Base-by-base conservation (phyloP, 2,329 filamentous ascomycete genomes). In the Cercospora brassicicola region DNA sequence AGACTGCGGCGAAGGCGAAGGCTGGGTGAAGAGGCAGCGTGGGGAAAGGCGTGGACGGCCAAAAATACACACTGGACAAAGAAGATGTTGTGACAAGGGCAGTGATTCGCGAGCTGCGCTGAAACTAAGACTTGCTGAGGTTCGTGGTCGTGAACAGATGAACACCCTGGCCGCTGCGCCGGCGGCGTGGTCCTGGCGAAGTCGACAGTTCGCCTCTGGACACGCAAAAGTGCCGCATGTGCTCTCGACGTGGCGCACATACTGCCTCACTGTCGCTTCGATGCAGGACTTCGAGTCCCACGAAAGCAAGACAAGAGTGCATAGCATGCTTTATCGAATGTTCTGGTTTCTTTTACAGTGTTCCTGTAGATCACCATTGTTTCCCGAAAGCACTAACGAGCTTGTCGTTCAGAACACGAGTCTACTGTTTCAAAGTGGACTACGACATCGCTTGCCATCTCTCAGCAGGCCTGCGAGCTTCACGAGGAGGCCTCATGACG, bases 1-100 rank as follows among this genome's bases (percentile, higher is more conserved):
- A 80, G 65, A 75, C 76, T 45, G 73, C 76, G 20, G 73, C 75
- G 18, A 79, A 79, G 71, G 76, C 78, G 31, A 79, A 78, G 70
- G 74, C 76, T 26, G 59, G 65, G 10, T 68, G 65, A 69, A 48
- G 39, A 53, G n/a, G 39, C 7, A 20, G 33, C 13, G 15, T 11
- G 20, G 30, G n/a, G 11, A 55, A 23, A 18, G 11, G 23, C 30
- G 33, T 26, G 33, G n/a, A 55, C 23, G 11, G 48, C 11, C 23
- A 42, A 51, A n/a, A 62, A 23, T 11, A 20, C 26, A 63, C 53
- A 39, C 59, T 11, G 31, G 30, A 55, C 31, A 8, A 36, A n/a
- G 26, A 9, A 5, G 18, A 33, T 59, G 9, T 10, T 31, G 30
- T 36, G n/a, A 23, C 4, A 11, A 10, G 55, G 4, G 15, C 18